phyloP scores from a whole-genome alignment of 2,329 filamentous ascomycete species.

The Nemania abortiva region DNA sequence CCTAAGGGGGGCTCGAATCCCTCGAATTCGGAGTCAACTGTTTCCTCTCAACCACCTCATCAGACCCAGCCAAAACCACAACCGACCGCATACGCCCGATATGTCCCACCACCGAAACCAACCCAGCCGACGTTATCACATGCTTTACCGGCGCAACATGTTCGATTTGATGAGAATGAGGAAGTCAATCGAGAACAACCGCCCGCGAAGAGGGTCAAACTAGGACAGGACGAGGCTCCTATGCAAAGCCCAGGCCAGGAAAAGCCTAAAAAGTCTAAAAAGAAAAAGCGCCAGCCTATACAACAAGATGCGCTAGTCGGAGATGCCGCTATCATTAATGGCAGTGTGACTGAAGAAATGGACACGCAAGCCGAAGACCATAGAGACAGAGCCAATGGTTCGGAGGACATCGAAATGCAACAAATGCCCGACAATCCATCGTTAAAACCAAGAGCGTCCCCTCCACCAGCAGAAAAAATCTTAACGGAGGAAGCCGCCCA shows the following conservation, averaged over 20 bases:
- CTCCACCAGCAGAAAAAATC: slow-evolving; percentile 21
- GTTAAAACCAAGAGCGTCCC: slow-evolving; percentile 13
- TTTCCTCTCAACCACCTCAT: slow-evolving; percentile 28
- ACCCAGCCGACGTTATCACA: slow-evolving; percentile 28
- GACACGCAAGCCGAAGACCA: background rate
- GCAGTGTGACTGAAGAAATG: slow-evolving; percentile 41
- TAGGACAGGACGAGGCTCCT: slow-evolving; percentile 48
- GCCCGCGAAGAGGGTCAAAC: slow-evolving; percentile 54
- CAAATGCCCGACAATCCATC: background rate
- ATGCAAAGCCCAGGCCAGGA: slow-evolving; percentile 37
- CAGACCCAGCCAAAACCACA: slow-evolving; percentile 31
- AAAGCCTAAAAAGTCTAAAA: slow-evolving; percentile 51
- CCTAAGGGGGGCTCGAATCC: slow-evolving; percentile 33
- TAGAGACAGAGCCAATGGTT: slow-evolving; percentile 1
- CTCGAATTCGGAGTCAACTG: slow-evolving; percentile 20
- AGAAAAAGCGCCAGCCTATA: slow-evolving; percentile 56
- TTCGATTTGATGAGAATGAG: slow-evolving; percentile 40
- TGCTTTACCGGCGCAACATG: slow-evolving; percentile 37
- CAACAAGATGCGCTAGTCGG: slow-evolving; percentile 38
- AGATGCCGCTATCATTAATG: background rate
- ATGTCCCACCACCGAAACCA: slow-evolving; percentile 53
- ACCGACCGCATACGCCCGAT: slow-evolving; percentile 52
- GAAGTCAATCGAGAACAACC: slow-evolving; percentile 39
- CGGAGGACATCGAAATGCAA: slow-evolving; percentile 42
- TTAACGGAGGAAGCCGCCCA: slow-evolving; percentile 39